phyloP scores from a whole-genome alignment of 2,329 filamentous ascomycete species.

The Penicillium psychrosexuale region DNA sequence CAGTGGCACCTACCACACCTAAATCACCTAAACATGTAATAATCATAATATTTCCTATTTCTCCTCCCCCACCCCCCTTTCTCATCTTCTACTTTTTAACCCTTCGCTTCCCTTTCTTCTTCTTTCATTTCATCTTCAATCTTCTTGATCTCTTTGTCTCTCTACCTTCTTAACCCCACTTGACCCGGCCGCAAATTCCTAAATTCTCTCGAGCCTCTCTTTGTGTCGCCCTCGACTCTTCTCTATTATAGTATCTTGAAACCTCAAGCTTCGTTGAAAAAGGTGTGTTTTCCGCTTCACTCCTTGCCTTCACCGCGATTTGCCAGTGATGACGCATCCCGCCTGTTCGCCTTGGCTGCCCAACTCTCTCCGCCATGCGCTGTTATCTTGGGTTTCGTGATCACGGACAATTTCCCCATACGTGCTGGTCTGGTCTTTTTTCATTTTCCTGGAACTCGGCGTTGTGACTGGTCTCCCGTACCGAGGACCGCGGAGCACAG shows the following conservation, averaged over 20 bases:
- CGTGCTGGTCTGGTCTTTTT: background rate
- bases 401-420: background rate
- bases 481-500: background rate
- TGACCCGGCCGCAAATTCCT: background rate
- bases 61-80: conserved; percentile 6
- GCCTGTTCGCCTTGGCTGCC: conserved; percentile 1
- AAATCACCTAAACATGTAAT: conserved; percentile 16
- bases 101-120: conserved; percentile 1
- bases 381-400: background rate
- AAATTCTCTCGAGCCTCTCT: background rate
- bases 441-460: background rate
- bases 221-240: background rate
- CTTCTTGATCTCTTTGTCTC: background rate
- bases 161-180: background rate
- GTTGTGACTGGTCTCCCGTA: background rate
- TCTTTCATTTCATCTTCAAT: background rate
- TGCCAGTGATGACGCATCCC: conserved; percentile 2
- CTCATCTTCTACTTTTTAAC: conserved; percentile 7
- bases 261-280: background rate
- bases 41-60: conserved; percentile 2
- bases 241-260: background rate
- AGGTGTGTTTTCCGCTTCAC: background rate
- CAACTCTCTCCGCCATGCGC: background rate
- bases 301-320: background rate
- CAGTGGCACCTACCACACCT: conserved; percentile 30